Base-by-base conservation (phyloP, 768 basidiomycete species). In the Boletus tylopilopsis region DNA sequence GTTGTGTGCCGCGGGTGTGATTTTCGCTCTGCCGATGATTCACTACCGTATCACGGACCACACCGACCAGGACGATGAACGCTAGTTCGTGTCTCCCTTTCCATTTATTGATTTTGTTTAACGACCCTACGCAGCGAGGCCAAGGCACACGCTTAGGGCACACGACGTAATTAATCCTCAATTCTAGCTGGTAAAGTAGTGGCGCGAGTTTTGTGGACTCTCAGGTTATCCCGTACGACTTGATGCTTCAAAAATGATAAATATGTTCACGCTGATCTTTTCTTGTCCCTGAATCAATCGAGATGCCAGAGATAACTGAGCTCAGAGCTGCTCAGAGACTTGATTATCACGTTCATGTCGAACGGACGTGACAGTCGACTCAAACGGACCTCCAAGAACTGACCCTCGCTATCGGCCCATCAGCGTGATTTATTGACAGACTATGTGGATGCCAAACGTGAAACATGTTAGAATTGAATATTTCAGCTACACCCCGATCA, bases 1-100 rank as follows among this genome's bases (percentile, higher is more conserved):
- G n/a, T 71, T 89, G 24, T 78, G 87, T 38, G 77, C 78, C 30
- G 79, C 73, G 0, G 85, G 86, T 5, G 73, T 88, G 16, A 29
- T 81, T 39, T 85, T 78, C 53, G 79, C 83, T n/a, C 67, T 87
- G 29, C 86, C 85, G 8, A 87, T 88, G 87, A 80, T 89, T 29
- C 72, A 85, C 58, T 68, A 80, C 45, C 83, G 86, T 30, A 82
- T 88, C 57, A 82, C 76, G 62, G 75, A 88, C 40, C 76, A 73
- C 58, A 76, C 77, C 2, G 79, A 80, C 10, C 35, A 72, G 10
- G 74, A 73, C 22, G 81, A 84, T 37, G 79, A 79, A 56, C 64
- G 68, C 15, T 59, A 77, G 82, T 85, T 41, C 38, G 61, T 54
- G 34, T 32, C 32, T 30, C 34, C n/a, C 6, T 30, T 50, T 16